Evolutionary conservation across 192 early-diverging fungal species (phyloP).

Genomic region (Umbelopsis vinacea): DNA sequence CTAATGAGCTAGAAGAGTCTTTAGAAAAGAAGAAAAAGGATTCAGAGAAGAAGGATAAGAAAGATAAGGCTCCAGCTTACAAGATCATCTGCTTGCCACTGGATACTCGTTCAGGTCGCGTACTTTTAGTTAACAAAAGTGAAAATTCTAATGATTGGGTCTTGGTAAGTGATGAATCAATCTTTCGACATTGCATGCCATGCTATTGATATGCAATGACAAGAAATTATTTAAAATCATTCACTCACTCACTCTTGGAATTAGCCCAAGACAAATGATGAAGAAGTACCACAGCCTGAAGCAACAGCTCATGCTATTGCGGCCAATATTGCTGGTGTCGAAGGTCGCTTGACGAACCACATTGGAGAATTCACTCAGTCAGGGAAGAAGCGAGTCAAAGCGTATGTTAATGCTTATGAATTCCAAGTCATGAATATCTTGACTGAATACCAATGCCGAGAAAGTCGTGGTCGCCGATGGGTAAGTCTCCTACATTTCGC

Average conservation of each 20-base stretch:
- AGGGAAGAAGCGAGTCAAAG: constrained; percentile 11
- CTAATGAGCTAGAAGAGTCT: background rate
- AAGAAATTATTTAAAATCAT: too few species aligned
- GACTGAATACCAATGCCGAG: background rate
- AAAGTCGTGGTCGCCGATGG: background rate
- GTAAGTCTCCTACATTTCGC: background rate
- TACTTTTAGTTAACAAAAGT: background rate
- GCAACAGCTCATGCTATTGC: constrained; percentile 1
- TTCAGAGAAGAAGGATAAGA: background rate
- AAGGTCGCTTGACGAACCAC: constrained; percentile 16
- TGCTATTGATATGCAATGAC: too few species aligned
- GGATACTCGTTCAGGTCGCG: background rate
- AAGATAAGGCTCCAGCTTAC: background rate
- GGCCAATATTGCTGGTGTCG: background rate
- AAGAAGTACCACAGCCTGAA: background rate
- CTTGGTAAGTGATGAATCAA: background rate
- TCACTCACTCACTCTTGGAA: background rate
- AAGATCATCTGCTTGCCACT: background rate
- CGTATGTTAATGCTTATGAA: constrained; percentile 5
- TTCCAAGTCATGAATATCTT: background rate
- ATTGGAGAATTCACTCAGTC: constrained; percentile 6
- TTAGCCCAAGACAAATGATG: background rate
- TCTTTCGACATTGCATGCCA: background rate
- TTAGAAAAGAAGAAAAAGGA: background rate
- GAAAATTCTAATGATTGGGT: background rate